These are phyloP conservation scores for Tolypocladium tropicale DNA, from an alignment of 2,329 filamentous ascomycete species.

Conservation along the genomic window DNA sequence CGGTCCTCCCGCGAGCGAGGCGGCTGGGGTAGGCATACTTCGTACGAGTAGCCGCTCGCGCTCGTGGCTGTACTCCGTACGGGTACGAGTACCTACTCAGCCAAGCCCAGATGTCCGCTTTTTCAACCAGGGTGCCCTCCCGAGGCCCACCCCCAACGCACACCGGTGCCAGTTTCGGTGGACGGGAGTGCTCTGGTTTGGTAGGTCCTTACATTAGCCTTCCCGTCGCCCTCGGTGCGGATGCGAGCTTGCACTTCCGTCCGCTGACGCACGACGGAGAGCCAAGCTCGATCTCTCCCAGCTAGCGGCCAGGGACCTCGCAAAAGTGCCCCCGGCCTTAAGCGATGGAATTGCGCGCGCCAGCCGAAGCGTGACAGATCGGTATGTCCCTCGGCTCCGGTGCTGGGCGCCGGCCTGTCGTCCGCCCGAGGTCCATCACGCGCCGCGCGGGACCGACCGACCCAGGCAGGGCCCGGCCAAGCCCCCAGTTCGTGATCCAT, in stretches of 20 bases:
- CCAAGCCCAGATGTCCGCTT: not conserved
- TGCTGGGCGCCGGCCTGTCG: not conserved
- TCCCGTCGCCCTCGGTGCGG: slow-evolving; percentile 17
- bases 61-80: too few relatives aligned
- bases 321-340: slow-evolving; percentile 1
- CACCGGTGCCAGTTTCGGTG: slow-evolving; percentile 16
- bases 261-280: slow-evolving; percentile 5
- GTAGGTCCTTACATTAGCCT: slow-evolving; percentile 21
- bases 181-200: slow-evolving; percentile 10
- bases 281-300: not conserved
- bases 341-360: not conserved
- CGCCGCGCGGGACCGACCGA: too few relatives aligned
- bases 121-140: not conserved
- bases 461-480: not conserved
- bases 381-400: not conserved
- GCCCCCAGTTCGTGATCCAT: not conserved
- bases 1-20: slow-evolving; percentile 1
- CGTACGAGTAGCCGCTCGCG: too few relatives aligned
- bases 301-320: not conserved
- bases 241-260: slow-evolving; percentile 12
- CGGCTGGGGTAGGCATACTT: slow-evolving; percentile 1
- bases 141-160: slow-evolving; percentile 3
- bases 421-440: not conserved
- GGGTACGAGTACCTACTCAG: too few relatives aligned
- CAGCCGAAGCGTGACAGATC: not conserved